These are phyloP conservation scores for Umbelopsis ramanniana DNA, from an alignment of 192 early-diverging fungal genomes.

Conservation along the genomic window DNA sequence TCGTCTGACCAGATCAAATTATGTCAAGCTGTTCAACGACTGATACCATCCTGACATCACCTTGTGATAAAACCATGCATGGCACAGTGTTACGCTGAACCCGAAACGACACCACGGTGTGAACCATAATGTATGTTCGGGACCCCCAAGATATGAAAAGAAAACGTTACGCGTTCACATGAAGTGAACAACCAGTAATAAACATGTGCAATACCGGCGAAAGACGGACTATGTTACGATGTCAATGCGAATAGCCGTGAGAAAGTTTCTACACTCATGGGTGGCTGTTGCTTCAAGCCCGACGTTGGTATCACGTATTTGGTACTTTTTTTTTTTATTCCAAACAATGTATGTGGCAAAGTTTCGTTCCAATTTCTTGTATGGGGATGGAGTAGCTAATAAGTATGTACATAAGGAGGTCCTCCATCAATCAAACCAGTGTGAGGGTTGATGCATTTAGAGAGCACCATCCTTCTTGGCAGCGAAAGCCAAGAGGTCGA, in stretches of 20 bases:
- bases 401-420: slow-evolving; percentile 26
- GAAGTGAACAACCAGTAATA: neutral
- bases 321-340: slow-evolving; percentile 12
- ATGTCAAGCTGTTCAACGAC: neutral
- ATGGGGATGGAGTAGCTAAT: slow-evolving; percentile 20
- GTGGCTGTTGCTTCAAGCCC: neutral
- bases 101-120: neutral
- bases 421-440: slow-evolving; percentile 12
- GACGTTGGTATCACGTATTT: neutral
- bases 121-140: neutral
- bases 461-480: slow-evolving; percentile 47
- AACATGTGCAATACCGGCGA: slow-evolving; percentile 21
- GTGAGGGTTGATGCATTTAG: slow-evolving; percentile 20
- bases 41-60: neutral
- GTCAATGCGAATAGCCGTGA: slow-evolving; percentile 8
- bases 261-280: slow-evolving; percentile 11
- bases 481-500: slow-evolving; percentile 86
- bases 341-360: slow-evolving; percentile 23
- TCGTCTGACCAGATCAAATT: slow-evolving; percentile 1
- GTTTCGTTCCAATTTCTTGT: slow-evolving; percentile 14
- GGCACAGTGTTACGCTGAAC: no score
- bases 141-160: neutral
- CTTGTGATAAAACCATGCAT: neutral
- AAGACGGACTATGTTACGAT: slow-evolving; percentile 14
- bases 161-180: neutral